Evolutionary conservation across 176 grass and related monocot genomes (phyloP), one percentile per base, ranked within the genome.

Genomic region (Paspalum notatum): DNA sequence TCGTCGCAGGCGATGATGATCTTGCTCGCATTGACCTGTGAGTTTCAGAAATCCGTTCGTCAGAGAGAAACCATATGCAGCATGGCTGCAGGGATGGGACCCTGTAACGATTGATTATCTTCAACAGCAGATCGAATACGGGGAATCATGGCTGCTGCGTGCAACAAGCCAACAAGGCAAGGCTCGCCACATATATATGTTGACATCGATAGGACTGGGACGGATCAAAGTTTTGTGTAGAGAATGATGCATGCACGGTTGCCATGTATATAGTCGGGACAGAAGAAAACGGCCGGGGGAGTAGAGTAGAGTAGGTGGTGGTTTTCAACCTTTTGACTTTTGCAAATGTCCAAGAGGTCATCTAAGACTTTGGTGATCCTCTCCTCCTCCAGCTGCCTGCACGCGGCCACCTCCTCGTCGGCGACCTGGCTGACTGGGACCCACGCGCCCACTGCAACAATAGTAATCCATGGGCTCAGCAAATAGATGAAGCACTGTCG

Each of bases 391-490:
- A 84, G 18, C 81, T 66, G 78, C 83, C 78, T 26, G 69, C 85
- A 78, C 42, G 92, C 92, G 11, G 71, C 70, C 56, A 94, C 95
- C 92, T 93, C 90, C 11, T 92, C 17, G 38, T 88, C 88, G 54
- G 85, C 83, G 18, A 98, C 88, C 47, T 98, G 92, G 78, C 83
- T 88, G 50, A 89, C 86, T 15, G 94, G 89, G 80, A 97, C 93
- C 85, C 87, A 92, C 56, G 92, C 95, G 37, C 95, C 95, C 95
- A 94, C 95, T 94, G 76, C 58, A 90, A 17, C 22, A 85, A 71
- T 25, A 32, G 11, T 12, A 55, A 18, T 74, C 15, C 82, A 69
- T 18, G 48, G n/a, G 37, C 52, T 7, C 49, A 32, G 32, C 32
- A 32, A 2, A 3, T 32, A 32, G n/a, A n/a, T n/a, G n/a, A n/a